A percentile compares a stretch with the other conserved stretches of the same genome.
Conservation (phyloP, 163 green algal genomes). For the Scenedesmus sp. region DNA sequence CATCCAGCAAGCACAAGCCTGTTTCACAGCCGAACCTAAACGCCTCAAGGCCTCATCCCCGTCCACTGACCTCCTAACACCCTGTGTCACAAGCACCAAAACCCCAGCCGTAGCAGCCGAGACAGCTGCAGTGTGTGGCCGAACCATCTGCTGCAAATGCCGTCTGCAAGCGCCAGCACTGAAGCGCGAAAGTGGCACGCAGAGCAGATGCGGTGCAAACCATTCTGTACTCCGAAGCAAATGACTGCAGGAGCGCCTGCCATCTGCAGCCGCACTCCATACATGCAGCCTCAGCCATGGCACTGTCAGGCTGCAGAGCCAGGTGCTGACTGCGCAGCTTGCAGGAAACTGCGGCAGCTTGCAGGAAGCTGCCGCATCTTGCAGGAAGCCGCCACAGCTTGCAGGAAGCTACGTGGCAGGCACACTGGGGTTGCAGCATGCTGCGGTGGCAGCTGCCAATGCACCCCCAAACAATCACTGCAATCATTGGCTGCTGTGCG, state of each 20-base stretch:
- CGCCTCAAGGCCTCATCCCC: neutral
- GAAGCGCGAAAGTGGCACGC: neutral
- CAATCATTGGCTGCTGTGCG: no score
- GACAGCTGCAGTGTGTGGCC: no score
- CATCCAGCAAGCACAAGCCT: no score
- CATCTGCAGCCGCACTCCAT: no score
- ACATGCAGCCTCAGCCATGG: no score
- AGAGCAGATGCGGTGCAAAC: neutral
- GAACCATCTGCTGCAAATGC: neutral
- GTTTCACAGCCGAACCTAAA: neutral
- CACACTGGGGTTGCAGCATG: neutral
- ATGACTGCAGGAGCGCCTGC: no score
- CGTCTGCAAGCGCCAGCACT: neutral
- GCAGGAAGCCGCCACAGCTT: neutral
- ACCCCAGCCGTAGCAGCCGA: no score
- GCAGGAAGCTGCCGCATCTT: neutral
- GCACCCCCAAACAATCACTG: no score
- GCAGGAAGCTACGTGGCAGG: neutral
- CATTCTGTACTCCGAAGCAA: no score
- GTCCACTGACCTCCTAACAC: neutral
- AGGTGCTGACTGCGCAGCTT: neutral
- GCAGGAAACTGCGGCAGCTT: neutral
- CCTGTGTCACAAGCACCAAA: no score
- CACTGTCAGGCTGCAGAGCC: no score
- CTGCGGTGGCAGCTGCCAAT: neutral